Evolutionary conservation across 306 rosid species (phyloP), one percentile per base, ranked within the genome.

Genomic region (Dicorynia guianensis): DNA sequence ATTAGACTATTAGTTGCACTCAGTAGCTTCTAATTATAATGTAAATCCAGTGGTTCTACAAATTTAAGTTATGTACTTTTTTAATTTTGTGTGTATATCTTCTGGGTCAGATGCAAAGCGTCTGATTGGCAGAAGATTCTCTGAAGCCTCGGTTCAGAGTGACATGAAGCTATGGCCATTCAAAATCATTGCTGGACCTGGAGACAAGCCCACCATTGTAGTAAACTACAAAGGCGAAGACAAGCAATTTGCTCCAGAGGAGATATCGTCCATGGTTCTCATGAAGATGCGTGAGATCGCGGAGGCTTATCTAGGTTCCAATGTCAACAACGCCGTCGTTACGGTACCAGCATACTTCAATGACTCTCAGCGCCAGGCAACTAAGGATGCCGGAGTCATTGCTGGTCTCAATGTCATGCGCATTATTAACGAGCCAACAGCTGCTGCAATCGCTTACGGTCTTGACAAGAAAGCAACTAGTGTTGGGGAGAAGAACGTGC

Each of bases 131-230:
- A 75, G 86, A 39, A 57, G 85, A 46, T 78, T 75, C 55, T 69
- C 60, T 6, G 89, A 85, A 30, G 49, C 79, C 8, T 61, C 80
- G 0, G 79, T 85, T 15, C 82, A 79, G 19, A 44, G 15, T 42
- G 89, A 82, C 80, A 62, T 71, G 63, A 85, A 71, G 52, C 8
- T 75, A 18, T 85, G 84, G 82, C 86, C 84, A 1, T 85, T 85
- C 63, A 82, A 81, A 73, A 83, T 85, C 17, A 42, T 68, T 76
- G 13, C 75, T 34, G 89, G 76, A 35, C 66, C 76, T 6, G 74
- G 73, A 1, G 76, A 81, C 48, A 85, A 77, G 72, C 86, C 89
- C 15, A 76, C 34, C 49, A 75, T 85, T 60, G 84, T 82, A 9
- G 81, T 81, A 6, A 61, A 3, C 5, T 75, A 85, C 68, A 81